Conservation (phyloP, 306 rosid genomes). For the Acacia acuminata region DNA sequence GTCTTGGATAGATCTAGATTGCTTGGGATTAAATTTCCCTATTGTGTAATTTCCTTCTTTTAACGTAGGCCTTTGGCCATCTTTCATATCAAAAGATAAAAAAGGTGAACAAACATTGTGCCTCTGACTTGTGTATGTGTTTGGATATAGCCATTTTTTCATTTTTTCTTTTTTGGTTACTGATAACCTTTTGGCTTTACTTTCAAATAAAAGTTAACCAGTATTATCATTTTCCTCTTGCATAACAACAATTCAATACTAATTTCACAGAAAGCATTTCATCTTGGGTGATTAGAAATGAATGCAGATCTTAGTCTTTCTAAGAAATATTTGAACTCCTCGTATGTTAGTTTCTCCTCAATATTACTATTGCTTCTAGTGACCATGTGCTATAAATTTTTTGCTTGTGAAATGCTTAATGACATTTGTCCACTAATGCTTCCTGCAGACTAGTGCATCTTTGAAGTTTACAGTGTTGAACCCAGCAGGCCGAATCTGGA, state of each 20-base stretch:
- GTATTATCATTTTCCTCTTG: neutral
- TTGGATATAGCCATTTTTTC: neutral
- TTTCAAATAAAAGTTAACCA: neutral
- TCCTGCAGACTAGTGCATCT: constrained; percentile 90
- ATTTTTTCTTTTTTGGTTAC: neutral
- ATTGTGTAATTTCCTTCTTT: no score
- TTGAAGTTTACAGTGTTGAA: constrained; percentile 93
- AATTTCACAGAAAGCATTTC: neutral
- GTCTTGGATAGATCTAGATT: no score
- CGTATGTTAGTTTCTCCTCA: constrained; percentile 13
- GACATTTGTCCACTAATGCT: constrained; percentile 3
- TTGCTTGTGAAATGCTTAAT: neutral
- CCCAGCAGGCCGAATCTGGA: constrained; percentile 94
- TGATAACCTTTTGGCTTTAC: neutral
- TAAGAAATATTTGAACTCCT: constrained; percentile 19
- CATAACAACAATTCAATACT: neutral
- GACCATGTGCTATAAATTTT: neutral
- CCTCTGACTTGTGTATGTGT: constrained; percentile 9
- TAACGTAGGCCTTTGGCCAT: no score
- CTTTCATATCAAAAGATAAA: no score
- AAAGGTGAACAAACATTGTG: constrained; percentile 55
- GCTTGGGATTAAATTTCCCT: no score
- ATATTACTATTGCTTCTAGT: constrained; percentile 21
- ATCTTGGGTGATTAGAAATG: neutral
- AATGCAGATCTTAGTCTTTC: neutral